Conservation (phyloP, 2,329 filamentous ascomycete species). For the Orbilia blumenaviensis region DNA sequence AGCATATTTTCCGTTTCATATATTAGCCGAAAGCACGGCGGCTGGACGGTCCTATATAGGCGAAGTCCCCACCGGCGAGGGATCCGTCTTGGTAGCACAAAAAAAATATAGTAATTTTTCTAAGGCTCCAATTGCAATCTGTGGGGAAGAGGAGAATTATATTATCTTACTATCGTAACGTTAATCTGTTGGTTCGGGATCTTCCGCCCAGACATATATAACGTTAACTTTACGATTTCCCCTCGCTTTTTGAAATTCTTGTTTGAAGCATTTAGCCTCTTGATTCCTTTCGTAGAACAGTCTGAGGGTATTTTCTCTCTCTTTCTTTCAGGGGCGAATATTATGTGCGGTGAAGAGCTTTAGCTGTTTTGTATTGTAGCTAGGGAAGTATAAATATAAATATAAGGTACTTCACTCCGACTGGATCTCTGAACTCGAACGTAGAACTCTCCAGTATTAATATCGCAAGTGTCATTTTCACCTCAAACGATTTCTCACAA, state of each 20-base stretch:
- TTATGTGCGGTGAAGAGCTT: too few relatives aligned
- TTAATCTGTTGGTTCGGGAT: background rate
- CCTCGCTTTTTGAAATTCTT: background rate
- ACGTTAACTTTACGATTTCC: slow-evolving; percentile 3
- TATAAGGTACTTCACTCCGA: background rate
- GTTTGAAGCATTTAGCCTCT: slow-evolving; percentile 22
- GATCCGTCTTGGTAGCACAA: slow-evolving; percentile 28
- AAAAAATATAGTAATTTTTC: too few relatives aligned
- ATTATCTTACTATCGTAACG: slow-evolving; percentile 19
- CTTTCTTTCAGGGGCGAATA: too few relatives aligned
- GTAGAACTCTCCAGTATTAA: too few relatives aligned
- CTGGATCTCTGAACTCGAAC: background rate
- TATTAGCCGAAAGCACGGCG: slow-evolving; percentile 24
- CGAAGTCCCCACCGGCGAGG: slow-evolving; percentile 5
- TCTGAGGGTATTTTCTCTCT: too few relatives aligned
- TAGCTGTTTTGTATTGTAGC: background rate
- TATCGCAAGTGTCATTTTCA: too few relatives aligned
- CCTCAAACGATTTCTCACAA: too few relatives aligned
- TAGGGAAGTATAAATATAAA: background rate
- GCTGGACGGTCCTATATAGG: slow-evolving; percentile 6
- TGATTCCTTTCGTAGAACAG: too few relatives aligned
- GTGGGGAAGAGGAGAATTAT: slow-evolving; percentile 1
- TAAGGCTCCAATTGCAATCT: background rate
- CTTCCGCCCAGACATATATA: background rate
- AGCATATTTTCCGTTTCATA: slow-evolving; percentile 13